Percentiles rank a stretch among this genome's conserved stretches.
Conservation (phyloP, 306 rosid genomes). For the Fragaria iinumae region DNA sequence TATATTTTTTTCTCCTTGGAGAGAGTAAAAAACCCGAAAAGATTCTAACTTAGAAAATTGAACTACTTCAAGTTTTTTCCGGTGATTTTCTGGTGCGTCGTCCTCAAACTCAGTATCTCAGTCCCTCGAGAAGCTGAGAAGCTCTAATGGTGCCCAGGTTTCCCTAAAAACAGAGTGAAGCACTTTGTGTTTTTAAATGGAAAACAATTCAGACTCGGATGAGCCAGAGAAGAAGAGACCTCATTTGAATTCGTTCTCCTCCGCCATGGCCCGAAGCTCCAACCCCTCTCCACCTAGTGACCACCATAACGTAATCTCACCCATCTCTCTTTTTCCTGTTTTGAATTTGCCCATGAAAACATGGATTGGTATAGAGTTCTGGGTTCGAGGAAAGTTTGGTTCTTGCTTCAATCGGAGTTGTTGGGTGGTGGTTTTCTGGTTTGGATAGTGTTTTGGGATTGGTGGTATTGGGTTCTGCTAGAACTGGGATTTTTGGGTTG, state of each 20-base stretch:
- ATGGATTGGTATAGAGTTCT: background rate
- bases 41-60: too few relatives aligned
- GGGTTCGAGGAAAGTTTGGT: background rate
- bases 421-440: conserved; percentile 2
- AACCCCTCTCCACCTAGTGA: conserved; percentile 41
- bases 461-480: background rate
- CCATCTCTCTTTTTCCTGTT: background rate
- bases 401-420: background rate
- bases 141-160: conserved; percentile 17
- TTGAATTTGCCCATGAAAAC: background rate
- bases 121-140: background rate
- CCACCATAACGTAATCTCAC: conserved; percentile 38
- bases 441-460: background rate
- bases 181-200: conserved; percentile 37
- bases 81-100: background rate
- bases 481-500: background rate
- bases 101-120: background rate
- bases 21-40: background rate
- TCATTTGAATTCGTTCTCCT: conserved; percentile 54
- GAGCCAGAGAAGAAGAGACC: conserved; percentile 85
- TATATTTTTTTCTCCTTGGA: background rate
- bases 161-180: background rate
- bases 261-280: conserved; percentile 57
- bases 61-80: too few relatives aligned
- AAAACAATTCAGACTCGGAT: conserved; percentile 47